Evolutionary conservation across 192 early-diverging fungal genomes (phyloP).

Genomic region (Thoreauomyces humboldtii): DNA sequence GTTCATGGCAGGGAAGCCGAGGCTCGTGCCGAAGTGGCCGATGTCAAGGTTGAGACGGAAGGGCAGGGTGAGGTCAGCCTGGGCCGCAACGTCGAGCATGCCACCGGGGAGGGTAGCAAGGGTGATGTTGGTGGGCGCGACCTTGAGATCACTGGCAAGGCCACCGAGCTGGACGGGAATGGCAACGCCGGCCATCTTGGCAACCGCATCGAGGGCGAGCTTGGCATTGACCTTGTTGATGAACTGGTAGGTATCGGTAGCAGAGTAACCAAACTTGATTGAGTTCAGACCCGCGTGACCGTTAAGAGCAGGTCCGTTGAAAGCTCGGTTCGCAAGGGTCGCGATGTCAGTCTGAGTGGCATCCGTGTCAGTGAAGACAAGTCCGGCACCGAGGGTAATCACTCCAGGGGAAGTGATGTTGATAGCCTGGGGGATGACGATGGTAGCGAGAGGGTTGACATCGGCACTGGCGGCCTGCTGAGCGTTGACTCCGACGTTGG

Average conservation of each 20-base stretch:
- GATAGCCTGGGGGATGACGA: neutral
- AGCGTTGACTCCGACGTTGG: slow-evolving; percentile 4
- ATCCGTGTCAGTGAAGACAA: slow-evolving; percentile 25
- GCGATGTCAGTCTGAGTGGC: slow-evolving; percentile 23
- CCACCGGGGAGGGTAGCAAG: slow-evolving; percentile 7
- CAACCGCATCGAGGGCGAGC: slow-evolving; percentile 14
- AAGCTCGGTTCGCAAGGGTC: slow-evolving; percentile 6
- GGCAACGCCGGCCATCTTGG: slow-evolving; percentile 11
- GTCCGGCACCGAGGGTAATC: slow-evolving; percentile 1
- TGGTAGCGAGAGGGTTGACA: slow-evolving; percentile 11
- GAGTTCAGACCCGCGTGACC: neutral
- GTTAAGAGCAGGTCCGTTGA: slow-evolving; percentile 9
- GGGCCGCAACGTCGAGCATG: slow-evolving; percentile 3
- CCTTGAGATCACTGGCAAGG: neutral
- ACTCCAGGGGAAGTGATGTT: neutral
- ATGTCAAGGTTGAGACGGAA: slow-evolving; percentile 19
- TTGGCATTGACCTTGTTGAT: slow-evolving; percentile 22
- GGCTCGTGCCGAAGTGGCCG: slow-evolving; percentile 19
- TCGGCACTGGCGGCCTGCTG: neutral
- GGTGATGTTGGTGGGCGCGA: neutral
- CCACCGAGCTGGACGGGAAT: slow-evolving; percentile 19
- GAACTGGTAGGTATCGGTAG: slow-evolving; percentile 14
- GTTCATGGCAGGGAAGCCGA: too few relatives aligned
- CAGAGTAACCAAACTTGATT: slow-evolving; percentile 13
- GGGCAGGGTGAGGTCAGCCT: slow-evolving; percentile 9